These are phyloP conservation scores for Corylus heterophylla DNA, from an alignment of 306 rosid species.

Conservation along the genomic window DNA sequence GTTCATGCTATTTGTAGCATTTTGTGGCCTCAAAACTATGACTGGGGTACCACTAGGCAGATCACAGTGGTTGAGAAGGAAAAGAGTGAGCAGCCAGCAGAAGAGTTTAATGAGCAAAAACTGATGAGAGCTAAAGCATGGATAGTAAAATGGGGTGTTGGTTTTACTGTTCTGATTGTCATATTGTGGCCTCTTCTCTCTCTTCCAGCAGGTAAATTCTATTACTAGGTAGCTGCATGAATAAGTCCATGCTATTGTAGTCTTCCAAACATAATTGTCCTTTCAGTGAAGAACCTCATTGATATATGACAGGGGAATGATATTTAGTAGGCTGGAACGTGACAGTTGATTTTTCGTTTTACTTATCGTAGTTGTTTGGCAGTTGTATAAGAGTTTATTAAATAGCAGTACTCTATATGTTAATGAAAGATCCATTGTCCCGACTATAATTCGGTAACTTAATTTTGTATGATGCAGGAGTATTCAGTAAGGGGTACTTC, in stretches of 20 bases:
- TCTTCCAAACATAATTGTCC: neutral
- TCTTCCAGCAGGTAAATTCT: slow-evolving; percentile 74
- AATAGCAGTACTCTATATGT: no score
- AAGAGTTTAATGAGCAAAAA: slow-evolving; percentile 79
- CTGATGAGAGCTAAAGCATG: slow-evolving; percentile 62
- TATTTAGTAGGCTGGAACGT: no score
- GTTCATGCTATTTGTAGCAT: slow-evolving; percentile 66
- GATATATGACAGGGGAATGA: neutral
- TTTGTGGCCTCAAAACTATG: slow-evolving; percentile 82
- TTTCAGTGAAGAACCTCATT: neutral
- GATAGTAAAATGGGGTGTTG: slow-evolving; percentile 88
- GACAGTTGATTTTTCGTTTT: no score
- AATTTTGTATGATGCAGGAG: slow-evolving; percentile 50
- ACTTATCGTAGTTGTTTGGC: no score
- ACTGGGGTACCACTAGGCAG: slow-evolving; percentile 77
- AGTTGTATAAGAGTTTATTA: no score
- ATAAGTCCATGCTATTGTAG: neutral
- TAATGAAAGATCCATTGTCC: neutral
- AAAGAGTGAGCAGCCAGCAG: slow-evolving; percentile 50
- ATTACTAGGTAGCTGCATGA: neutral
- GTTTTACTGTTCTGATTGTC: slow-evolving; percentile 70
- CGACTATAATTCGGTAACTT: neutral
- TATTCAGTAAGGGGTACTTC: slow-evolving; percentile 67
- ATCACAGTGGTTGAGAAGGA: slow-evolving; percentile 87
- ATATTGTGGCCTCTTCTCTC: slow-evolving; percentile 85